Conservation (phyloP, 2,329 filamentous ascomycete genomes). For the Fusarium compactum region DNA sequence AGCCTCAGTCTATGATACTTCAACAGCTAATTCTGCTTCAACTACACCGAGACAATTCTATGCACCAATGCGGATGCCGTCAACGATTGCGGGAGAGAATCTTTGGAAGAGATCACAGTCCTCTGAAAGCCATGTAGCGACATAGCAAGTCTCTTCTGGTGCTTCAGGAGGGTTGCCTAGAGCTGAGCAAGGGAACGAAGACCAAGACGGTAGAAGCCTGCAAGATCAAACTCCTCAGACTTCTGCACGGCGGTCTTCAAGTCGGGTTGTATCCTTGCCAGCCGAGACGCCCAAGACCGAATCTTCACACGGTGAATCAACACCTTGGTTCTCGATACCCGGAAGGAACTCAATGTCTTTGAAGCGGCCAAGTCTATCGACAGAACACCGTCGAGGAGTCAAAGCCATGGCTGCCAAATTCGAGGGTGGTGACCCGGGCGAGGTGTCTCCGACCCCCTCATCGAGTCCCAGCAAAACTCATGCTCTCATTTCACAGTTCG, state of each 20-base stretch:
- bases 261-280: conserved; percentile 3
- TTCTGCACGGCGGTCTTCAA: background rate
- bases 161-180: background rate
- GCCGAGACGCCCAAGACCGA: background rate
- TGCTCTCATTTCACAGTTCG: conserved; percentile 38
- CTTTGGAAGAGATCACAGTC: background rate
- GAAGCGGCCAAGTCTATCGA: conserved; percentile 32
- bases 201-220: background rate
- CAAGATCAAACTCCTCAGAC: background rate
- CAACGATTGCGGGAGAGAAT: conserved; percentile 7
- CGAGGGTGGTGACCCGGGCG: conserved; percentile 51
- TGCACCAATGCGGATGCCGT: conserved; percentile 37
- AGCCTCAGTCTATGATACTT: background rate
- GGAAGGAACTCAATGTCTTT: conserved; percentile 21
- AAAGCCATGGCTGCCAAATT: conserved; percentile 66
- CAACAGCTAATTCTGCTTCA: conserved; percentile 23
- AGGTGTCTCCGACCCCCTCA: conserved; percentile 2
- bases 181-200: background rate
- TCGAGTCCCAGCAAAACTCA: conserved; percentile 36
- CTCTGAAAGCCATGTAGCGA: conserved; percentile 17
- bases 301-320: background rate
- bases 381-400: conserved; percentile 53
- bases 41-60: conserved; percentile 45
- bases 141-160: conserved; percentile 37
- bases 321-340: conserved; percentile 11